Evolutionary conservation across 106 monocot species (phyloP), one percentile per base, ranked within the genome.

Genomic region (Dioscorea alata): DNA sequence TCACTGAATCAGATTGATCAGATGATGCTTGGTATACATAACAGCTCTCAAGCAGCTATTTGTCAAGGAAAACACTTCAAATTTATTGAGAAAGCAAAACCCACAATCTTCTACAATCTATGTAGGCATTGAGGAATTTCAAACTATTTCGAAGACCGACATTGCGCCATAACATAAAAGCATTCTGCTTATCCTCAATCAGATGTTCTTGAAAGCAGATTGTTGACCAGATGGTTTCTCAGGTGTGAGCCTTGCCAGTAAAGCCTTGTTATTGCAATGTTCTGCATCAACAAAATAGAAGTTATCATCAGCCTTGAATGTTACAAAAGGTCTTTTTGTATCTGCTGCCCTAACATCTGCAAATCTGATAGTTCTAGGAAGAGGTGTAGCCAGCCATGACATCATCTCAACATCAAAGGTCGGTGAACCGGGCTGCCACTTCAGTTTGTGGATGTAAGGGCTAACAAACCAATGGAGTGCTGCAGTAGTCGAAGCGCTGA

Each of bases 401-500:
- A 97, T 72, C 84, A 89, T 84, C 74, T 89, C 92, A 2, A 79
- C 92, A 33, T 91, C 88, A 34, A 97, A 88, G 58, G 61, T 81
- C 10, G 86, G 87, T 7, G 96, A 92, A 59, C 96, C 96, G 19
- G 96, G 96, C 6, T 74, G 78, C 92, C 96, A 92, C 63, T 74
- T 78, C 31, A 97, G 92, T 79, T 89, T 89, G 78, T 97, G 96
- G 52, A 97, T 74, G 16, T 97, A 97, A 15, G 96, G 96, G 66
- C 82, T 89, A 68, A 92, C 96, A 59, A 97, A 92, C 96, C 96
- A 97, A 65, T 97, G 96, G 10, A 97, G 71, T 0, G 89, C 96
- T 8, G 79, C 89, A 57, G 96, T 97, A 1, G 96, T 97, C 22
- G 84, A 74, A 15, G 96, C 92, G 59, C 96, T 97, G 59, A 97